Evolutionary conservation across 2,329 filamentous ascomycete species (phyloP), one percentile per base, ranked within the genome.

Genomic region (Rhynchosporium agropyri): DNA sequence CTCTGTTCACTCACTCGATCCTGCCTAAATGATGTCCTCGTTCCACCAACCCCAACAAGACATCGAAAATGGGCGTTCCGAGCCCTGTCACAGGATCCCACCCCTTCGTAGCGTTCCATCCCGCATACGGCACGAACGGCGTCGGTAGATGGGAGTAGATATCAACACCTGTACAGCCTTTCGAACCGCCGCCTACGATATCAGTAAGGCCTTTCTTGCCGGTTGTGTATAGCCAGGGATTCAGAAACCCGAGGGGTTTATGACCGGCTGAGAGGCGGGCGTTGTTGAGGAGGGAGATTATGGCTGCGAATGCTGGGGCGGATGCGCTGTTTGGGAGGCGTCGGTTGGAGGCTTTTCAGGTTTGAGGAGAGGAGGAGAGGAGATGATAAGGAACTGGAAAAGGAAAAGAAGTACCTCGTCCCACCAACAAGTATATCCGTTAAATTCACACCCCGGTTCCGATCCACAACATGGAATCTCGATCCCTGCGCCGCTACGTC

Each of bases 231-330:
- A 87, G 70, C 81, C 83, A 86, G 0, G 84, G 84, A 69, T 88
- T 87, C 53, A 87, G 65, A 75, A 84, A 87, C 0, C 85, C 85
- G 0, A 80, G 61, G 0, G 76, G 70, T 9, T 62, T 67, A 70
- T 82, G 79, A 4, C 81, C 81, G 6, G 74, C 75, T 0, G 78
- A 74, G 20, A 88, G 73, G 40, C 84, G 77, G 0, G 82, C 84
- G 68, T 89, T 86, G 68, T 89, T 89, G 61, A 89, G 75, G 3
- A 89, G 79, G 1, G 83, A 78, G 46, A 90, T 76, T 54, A 89
- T 78, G 6, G 79, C 82, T 0, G 84, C 82, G 29, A 84, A 83
- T 0, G 84, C 76, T 0, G 88, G 88, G 0, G 83, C 75, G 0
- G 86, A 81, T 10, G 84, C 84, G 81, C 65, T 74, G 65, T 1